These are phyloP conservation scores for Ophiosphaerella narmari DNA, from an alignment of 2,329 filamentous ascomycete species.

Conservation along the genomic window DNA sequence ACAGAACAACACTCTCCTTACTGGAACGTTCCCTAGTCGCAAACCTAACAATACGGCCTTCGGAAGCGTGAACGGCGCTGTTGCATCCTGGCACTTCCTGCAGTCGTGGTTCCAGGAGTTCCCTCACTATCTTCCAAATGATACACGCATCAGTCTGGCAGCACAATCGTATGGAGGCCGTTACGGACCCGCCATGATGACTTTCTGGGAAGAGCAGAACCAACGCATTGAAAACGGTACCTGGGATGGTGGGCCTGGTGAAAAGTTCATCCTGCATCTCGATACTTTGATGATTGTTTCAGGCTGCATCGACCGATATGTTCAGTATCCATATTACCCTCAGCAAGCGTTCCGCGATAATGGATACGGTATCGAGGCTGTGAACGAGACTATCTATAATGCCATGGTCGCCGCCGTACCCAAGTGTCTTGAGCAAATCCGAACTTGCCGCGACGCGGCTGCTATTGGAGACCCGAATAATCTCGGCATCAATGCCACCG, in stretches of 20 bases:
- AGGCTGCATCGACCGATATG: constrained; percentile 12
- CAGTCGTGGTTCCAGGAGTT: constrained; percentile 29
- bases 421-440: constrained; percentile 19
- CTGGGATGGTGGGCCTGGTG: constrained; percentile 2
- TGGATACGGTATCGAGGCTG: constrained; percentile 14
- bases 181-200: constrained; percentile 18
- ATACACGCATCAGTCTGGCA: constrained; percentile 22
- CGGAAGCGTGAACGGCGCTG: constrained; percentile 21
- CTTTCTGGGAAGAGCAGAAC: constrained; percentile 19
- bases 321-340: constrained; percentile 15
- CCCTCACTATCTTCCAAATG: constrained; percentile 23
- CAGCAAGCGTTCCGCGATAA: constrained; percentile 15
- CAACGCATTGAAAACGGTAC: constrained; percentile 17
- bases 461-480: constrained; percentile 45
- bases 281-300: constrained; percentile 16
- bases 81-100: constrained; percentile 25
- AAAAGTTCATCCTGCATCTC: constrained; percentile 13
- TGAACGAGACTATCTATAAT: constrained; percentile 21
- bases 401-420: constrained; percentile 17
- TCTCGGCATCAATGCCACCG: constrained; percentile 15
- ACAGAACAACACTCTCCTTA: constrained; percentile 23
- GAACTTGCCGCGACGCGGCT: constrained; percentile 17
- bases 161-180: constrained; percentile 21
- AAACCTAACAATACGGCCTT: constrained; percentile 22
- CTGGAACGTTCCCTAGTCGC: constrained; percentile 20